A percentile compares a stretch with the other conserved stretches of the same genome.
These are phyloP conservation scores for Auriscalpium vulgare DNA, from an alignment of 768 basidiomycete species.

Conservation along the genomic window DNA sequence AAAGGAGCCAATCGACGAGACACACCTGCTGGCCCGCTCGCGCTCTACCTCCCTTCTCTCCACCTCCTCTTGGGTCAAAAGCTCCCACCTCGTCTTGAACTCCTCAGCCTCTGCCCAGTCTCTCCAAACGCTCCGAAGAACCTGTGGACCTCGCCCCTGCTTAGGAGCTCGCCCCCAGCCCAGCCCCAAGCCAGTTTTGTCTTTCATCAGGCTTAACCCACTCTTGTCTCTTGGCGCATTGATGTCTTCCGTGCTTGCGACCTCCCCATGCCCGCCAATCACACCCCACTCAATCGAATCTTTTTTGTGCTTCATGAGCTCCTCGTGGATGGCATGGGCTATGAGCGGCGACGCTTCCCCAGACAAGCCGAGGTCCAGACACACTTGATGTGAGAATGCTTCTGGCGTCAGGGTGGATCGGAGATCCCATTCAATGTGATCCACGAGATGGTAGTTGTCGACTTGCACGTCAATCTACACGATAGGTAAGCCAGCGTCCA, in stretches of 20 bases:
- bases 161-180: slow-evolving; percentile 72
- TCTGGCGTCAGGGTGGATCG: slow-evolving; percentile 87
- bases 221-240: slow-evolving; percentile 36
- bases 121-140: slow-evolving; percentile 83
- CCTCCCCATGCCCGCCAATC: slow-evolving; percentile 47
- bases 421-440: slow-evolving; percentile 99
- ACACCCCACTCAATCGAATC: slow-evolving; percentile 94
- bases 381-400: slow-evolving; percentile 70
- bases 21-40: slow-evolving; percentile 71
- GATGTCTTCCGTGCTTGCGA: slow-evolving; percentile 21
- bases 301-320: slow-evolving; percentile 90
- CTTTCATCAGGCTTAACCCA: slow-evolving; percentile 56
- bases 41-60: slow-evolving; percentile 84
- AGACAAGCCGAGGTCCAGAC: slow-evolving; percentile 77
- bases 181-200: slow-evolving; percentile 75
- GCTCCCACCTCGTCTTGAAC: slow-evolving; percentile 82
- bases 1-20: slow-evolving; percentile 7
- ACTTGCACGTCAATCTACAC: slow-evolving; percentile 96
- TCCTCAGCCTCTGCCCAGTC: slow-evolving; percentile 93
- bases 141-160: slow-evolving; percentile 74
- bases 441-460: slow-evolving; percentile 81
- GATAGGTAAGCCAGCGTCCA: background rate
- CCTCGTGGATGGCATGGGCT: slow-evolving; percentile 91
- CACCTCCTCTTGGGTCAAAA: slow-evolving; percentile 83
- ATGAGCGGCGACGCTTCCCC: slow-evolving; percentile 87